Evolutionary conservation across 1,284 basidiomycete species (phyloP), one percentile per base, ranked within the genome.

Genomic region (Chalciporus piperatoides): DNA sequence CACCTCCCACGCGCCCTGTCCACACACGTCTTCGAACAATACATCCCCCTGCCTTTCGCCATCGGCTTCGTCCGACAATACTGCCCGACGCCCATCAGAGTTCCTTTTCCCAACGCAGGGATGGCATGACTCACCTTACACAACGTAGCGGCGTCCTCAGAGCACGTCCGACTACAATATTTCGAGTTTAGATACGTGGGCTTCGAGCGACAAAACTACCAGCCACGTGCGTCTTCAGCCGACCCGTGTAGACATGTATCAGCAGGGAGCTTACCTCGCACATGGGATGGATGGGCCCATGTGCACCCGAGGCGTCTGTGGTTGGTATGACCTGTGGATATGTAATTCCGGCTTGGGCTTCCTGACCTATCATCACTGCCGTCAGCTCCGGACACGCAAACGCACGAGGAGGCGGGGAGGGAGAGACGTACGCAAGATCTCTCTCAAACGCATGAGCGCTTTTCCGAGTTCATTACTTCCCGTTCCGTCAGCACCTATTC

Each of bases 101-200:
- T 32, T n/a, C 14, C 2, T 14, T 14, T 32, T 19, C 5, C 2
- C 12, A 32, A 30, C 28, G n/a, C 2, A 14, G 6, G 12, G 33
- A 15, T 12, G 9, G 25, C 8, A n/a, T 2, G 0, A 25, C 48
- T n/a, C 27, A 58, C 67, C 27, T 68, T 60, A 49, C 68, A 70
- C 36, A 49, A 52, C 41, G 47, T 51, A 19, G 57, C 54, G 30
- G 75, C 79, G 55, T 75, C 73, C 15, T 66, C 63, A n/a, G 77
- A 78, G 60, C 81, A 83, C 24, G 71, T 77, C 60, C 78, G 80
- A 46, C 79, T 78, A 59, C 81, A 83, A 51, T 76, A 82, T 1
- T 70, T 65, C 56, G 77, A 73, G 36, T 69, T 71, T 14, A 66
- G 70, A 50, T 72, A 73, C 51, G 72, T 75, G 6, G 79, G 78